phyloP scores from a whole-genome alignment of 1,139 yeast species.

The Chernovozyma sophiae-reginae region DNA sequence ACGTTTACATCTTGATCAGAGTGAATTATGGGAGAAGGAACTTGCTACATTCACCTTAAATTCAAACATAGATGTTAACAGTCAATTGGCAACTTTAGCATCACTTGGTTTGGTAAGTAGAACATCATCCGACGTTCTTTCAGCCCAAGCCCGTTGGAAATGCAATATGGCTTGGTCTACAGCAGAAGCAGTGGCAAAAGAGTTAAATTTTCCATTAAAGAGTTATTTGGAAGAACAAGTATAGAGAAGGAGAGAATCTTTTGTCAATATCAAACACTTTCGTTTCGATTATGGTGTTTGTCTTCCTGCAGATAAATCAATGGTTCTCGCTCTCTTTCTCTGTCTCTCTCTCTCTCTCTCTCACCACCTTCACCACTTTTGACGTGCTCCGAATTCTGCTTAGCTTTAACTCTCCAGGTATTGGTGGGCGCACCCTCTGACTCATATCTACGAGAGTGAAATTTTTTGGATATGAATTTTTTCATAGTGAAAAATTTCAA shows the following conservation, averaged over 20 bases:
- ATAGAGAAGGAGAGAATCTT: constrained; percentile 5
- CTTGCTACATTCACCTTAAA: constrained; percentile 30
- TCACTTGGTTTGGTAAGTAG: constrained; percentile 51
- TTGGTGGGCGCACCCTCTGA: constrained; percentile 5
- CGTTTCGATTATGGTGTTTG: too few relatives aligned
- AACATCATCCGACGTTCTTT: constrained; percentile 53
- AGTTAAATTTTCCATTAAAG: constrained; percentile 50
- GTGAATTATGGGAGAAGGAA: constrained; percentile 34
- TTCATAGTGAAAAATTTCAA: neutral
- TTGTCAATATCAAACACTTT: too few relatives aligned
- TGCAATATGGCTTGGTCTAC: constrained; percentile 55
- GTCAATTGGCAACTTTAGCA: constrained; percentile 58
- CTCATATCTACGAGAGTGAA: too few relatives aligned
- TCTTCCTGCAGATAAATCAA: too few relatives aligned
- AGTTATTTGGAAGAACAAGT: constrained; percentile 39
- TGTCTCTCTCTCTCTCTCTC: too few relatives aligned
- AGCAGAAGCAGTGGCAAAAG: constrained; percentile 47
- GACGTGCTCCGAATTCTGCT: neutral
- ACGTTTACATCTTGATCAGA: constrained; percentile 22
- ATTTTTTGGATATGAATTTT: too few relatives aligned
- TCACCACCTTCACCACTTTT: too few relatives aligned
- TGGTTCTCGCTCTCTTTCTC: too few relatives aligned
- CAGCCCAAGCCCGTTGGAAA: constrained; percentile 62
- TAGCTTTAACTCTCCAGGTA: neutral
- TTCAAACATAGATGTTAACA: constrained; percentile 46